Evolutionary conservation across 345 rosid species (phyloP).

Genomic region (Melaleuca alternifolia): DNA sequence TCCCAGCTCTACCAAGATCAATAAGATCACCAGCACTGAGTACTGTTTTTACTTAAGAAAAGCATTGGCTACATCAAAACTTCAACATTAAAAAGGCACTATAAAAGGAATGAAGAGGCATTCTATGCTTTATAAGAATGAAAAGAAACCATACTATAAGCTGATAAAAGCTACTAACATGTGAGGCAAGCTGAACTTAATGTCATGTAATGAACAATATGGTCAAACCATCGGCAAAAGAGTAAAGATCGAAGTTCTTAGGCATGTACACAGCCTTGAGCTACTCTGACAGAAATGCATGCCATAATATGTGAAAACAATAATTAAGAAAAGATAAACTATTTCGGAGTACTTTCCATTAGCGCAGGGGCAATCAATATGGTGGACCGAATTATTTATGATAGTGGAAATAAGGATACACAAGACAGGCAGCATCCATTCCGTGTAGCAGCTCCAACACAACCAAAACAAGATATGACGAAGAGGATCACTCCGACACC

Average conservation of each 20-base stretch:
- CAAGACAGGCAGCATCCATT: constrained; percentile 90
- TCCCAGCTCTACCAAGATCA: constrained; percentile 89
- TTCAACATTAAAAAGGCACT: neutral
- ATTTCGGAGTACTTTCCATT: neutral
- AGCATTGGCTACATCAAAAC: constrained; percentile 6
- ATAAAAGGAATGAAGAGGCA: neutral
- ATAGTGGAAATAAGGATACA: constrained; percentile 54
- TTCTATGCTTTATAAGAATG: neutral
- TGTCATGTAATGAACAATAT: neutral
- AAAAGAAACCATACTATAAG: neutral
- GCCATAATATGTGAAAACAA: neutral
- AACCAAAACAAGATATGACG: constrained; percentile 86
- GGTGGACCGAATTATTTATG: neutral
- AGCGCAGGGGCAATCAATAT: neutral
- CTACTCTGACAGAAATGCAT: neutral
- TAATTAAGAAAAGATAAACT: neutral
- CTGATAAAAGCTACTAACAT: neutral
- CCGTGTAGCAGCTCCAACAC: constrained; percentile 65
- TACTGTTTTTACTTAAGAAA: constrained; percentile 73
- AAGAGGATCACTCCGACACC: constrained; percentile 78
- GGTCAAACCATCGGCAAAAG: neutral
- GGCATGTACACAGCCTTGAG: neutral
- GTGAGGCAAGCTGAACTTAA: neutral
- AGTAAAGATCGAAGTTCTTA: neutral
- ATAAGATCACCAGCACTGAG: constrained; percentile 56